phyloP scores from a whole-genome alignment of 2,329 filamentous ascomycete species.

The Penicillium sp. region DNA sequence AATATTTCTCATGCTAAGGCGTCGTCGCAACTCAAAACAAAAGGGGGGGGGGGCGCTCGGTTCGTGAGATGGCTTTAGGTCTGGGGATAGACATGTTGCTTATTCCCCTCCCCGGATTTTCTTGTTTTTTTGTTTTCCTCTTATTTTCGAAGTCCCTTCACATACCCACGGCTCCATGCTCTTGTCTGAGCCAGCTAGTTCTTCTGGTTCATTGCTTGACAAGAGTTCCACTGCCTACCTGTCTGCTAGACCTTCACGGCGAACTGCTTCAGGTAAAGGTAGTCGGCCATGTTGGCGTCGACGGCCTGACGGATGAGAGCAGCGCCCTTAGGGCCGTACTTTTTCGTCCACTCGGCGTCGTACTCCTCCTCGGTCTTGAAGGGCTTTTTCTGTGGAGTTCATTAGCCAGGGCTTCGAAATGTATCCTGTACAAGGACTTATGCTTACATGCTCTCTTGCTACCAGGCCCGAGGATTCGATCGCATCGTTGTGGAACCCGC shows the following conservation, averaged over 20 bases:
- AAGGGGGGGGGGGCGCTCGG: neutral
- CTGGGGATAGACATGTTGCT: neutral
- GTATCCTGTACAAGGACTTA: neutral
- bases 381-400: constrained; percentile 15
- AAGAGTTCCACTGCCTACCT: neutral
- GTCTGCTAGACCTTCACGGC: constrained; percentile 51
- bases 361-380: constrained; percentile 53
- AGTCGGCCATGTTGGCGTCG: constrained; percentile 58
- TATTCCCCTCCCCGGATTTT: neutral
- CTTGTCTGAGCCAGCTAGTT: neutral
- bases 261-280: constrained; percentile 65
- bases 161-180: neutral
- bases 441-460: constrained; percentile 50
- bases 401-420: constrained; percentile 2
- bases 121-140: neutral
- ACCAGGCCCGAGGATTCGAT: constrained; percentile 76
- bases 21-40: neutral
- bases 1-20: constrained; percentile 23
- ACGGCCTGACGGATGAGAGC: constrained; percentile 59
- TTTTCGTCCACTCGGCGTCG: constrained; percentile 59
- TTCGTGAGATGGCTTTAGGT: neutral
- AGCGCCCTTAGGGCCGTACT: constrained; percentile 60
- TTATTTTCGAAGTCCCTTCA: neutral
- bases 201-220: neutral
- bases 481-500: constrained; percentile 93